Conservation (phyloP, 2,329 filamentous ascomycete species). For the Neopestalotiopsis sp. region DNA sequence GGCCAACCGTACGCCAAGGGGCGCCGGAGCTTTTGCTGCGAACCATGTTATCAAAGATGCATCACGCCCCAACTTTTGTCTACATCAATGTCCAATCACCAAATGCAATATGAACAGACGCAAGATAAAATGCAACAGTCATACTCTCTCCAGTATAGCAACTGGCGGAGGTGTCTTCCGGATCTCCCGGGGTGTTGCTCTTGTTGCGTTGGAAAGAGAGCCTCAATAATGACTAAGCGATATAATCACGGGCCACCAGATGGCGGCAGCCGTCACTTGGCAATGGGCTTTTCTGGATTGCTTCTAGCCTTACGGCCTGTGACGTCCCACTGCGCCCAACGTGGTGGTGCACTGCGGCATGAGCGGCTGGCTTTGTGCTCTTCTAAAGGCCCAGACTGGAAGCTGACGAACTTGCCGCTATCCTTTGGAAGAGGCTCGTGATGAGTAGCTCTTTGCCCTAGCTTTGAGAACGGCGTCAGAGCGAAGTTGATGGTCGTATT, state of each 20-base stretch:
- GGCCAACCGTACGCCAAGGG: neutral
- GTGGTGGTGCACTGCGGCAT: neutral
- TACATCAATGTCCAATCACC: neutral
- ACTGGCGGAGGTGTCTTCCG: too few species aligned
- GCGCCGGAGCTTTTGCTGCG: constrained; percentile 5
- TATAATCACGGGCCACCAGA: neutral
- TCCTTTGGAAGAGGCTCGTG: neutral
- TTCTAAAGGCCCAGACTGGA: neutral
- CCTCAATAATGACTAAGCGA: neutral
- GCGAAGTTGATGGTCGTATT: neutral
- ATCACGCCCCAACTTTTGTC: neutral
- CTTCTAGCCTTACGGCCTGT: neutral
- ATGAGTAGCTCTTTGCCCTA: neutral
- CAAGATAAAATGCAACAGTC: too few species aligned
- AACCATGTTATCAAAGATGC: neutral
- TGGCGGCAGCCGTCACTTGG: neutral
- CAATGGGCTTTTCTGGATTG: neutral
- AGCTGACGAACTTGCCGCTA: neutral
- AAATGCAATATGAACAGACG: neutral
- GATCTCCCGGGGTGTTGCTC: neutral
- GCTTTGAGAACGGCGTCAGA: neutral
- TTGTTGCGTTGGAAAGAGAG: neutral
- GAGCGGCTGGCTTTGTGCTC: neutral
- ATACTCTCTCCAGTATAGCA: too few species aligned
- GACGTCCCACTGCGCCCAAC: neutral